phyloP scores from a whole-genome alignment of 495 filamentous ascomycete species.

The Penicillium daleae region DNA sequence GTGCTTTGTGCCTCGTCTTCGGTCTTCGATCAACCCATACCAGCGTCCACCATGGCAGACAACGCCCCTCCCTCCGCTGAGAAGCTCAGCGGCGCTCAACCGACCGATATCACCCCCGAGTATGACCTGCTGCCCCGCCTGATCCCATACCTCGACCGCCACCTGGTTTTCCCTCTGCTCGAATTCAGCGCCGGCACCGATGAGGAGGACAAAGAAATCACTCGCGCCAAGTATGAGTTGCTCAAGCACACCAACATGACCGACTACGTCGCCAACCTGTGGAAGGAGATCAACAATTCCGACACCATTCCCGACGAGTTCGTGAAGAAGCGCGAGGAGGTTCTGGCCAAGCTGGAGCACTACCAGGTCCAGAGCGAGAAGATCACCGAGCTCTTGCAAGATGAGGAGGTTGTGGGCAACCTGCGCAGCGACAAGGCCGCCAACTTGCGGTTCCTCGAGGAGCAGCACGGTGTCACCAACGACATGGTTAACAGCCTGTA shows the following conservation, averaged over 20 bases:
- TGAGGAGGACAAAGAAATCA: constrained; percentile 68
- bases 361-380: constrained; percentile 83
- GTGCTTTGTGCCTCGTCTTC: constrained; percentile 20
- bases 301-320: constrained; percentile 82
- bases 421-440: constrained; percentile 93
- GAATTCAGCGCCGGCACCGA: constrained; percentile 71
- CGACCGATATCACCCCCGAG: constrained; percentile 59
- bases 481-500: constrained; percentile 95
- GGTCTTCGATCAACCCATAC: constrained; percentile 26
- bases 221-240: constrained; percentile 84
- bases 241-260: constrained; percentile 97
- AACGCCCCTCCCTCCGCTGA: constrained; percentile 58
- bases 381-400: constrained; percentile 79
- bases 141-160: constrained; percentile 90
- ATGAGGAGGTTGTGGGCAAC: constrained; percentile 84
- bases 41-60: constrained; percentile 64
- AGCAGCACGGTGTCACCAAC: constrained; percentile 87
- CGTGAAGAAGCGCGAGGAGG: constrained; percentile 82
- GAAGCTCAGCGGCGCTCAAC: constrained; percentile 58
- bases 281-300: constrained; percentile 81
- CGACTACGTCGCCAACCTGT: constrained; percentile 89
- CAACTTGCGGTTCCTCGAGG: constrained; percentile 94
- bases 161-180: constrained; percentile 91
- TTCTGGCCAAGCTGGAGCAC: constrained; percentile 76
- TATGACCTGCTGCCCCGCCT: constrained; percentile 88